These are phyloP conservation scores for Penicillium simplicissimum DNA, from an alignment of 495 filamentous ascomycete genomes.

Conservation along the genomic window DNA sequence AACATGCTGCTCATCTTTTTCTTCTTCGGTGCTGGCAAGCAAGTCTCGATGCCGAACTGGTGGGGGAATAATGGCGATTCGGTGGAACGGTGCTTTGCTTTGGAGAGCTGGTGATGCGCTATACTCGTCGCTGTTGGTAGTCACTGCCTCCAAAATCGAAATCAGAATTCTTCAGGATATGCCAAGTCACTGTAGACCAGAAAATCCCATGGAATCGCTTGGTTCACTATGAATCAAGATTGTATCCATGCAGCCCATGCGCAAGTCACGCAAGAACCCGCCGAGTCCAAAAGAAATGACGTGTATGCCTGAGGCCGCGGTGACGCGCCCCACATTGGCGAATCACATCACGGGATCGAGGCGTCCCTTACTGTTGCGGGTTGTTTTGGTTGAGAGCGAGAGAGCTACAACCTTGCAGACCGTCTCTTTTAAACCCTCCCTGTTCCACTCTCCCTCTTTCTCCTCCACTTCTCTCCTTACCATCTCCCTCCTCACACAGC, in stretches of 20 bases:
- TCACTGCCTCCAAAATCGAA: background rate
- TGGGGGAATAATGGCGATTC: slow-evolving; percentile 52
- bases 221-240: too few relatives aligned
- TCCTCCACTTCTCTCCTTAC: background rate
- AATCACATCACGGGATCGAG: slow-evolving; percentile 26
- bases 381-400: slow-evolving; percentile 30
- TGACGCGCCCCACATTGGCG: slow-evolving; percentile 10
- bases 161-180: background rate
- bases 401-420: slow-evolving; percentile 29
- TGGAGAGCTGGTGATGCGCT: slow-evolving; percentile 18
- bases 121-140: background rate
- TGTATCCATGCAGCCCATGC: too few relatives aligned
- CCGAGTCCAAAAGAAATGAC: too few relatives aligned
- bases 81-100: slow-evolving; percentile 40
- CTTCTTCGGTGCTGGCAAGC: slow-evolving; percentile 53
- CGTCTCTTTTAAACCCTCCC: slow-evolving; percentile 27
- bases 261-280: too few relatives aligned
- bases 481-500: slow-evolving; percentile 7
- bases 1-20: slow-evolving; percentile 58
- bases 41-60: slow-evolving; percentile 57
- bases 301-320: slow-evolving; percentile 11
- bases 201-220: too few relatives aligned
- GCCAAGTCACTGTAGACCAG: background rate
- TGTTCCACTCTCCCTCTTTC: slow-evolving; percentile 9
- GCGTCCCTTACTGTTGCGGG: slow-evolving; percentile 32